Evolutionary conservation across 768 basidiomycete species (phyloP), one percentile per base, ranked within the genome.

Genomic region (Kwoniella pini): DNA sequence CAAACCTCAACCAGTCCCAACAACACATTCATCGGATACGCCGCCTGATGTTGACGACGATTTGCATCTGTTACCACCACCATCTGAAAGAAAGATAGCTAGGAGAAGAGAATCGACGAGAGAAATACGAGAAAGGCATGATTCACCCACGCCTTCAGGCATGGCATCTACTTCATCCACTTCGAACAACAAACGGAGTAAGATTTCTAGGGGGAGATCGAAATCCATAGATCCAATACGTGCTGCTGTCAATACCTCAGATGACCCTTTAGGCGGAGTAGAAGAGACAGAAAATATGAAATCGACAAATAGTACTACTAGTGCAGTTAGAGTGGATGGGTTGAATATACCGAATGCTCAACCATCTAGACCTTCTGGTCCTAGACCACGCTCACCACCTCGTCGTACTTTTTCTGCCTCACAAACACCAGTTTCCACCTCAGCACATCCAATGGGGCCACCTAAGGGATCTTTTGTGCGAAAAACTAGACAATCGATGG

Each of bases 11-110:
- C 70, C 70, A 17, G 58, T 71, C 12, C 43, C 51, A 7, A 52
- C 44, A 11, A 38, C 44, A 11, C 63, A 67, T 40, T 74, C 72
- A 26, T 66, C 69, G 3, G 60, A 68, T 48, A 70, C 71, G 0
- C 71, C 71, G 2, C 69, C 69, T 4, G 69, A 70, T n/a, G 54
- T 57, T 30, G 64, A 67, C 27, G 56, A 59, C 24, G 60, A 62
- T 30, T 10, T 57, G 3, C 27, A 57, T 12, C 40, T 64, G 19
- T 58, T 66, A 15, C 73, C 75, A 21, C 77, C 77, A 15, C 77
- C 75, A 5, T 72, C 77, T 11, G 71, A 68, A 50, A 45, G 61
- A 26, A 71, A 72, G 44, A 71, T 70, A 17, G 75, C 77, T 4
- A 57, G 77, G 33, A 45, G 67, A n/a, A 57, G 75, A 53, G 69